These are phyloP conservation scores for Globisporangium splendens DNA, from an alignment of 352 stramenopile species.

Conservation along the genomic window DNA sequence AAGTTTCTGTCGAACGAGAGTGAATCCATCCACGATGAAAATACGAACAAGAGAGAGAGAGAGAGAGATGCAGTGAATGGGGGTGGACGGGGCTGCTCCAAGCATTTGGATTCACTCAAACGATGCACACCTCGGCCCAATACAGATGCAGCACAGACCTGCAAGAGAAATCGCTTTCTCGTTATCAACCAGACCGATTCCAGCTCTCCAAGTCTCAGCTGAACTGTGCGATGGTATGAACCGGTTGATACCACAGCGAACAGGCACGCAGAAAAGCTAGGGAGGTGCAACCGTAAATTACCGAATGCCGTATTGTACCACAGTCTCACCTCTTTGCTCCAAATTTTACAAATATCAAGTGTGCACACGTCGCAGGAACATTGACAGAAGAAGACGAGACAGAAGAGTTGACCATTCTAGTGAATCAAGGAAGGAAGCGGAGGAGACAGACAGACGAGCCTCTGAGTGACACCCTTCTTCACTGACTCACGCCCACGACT, in stretches of 20 bases:
- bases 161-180: too few relatives aligned
- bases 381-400: background rate
- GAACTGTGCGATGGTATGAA: too few relatives aligned
- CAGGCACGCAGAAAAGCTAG: too few relatives aligned
- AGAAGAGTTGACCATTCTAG: background rate
- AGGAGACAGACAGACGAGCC: background rate
- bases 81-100: too few relatives aligned
- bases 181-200: too few relatives aligned
- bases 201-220: too few relatives aligned
- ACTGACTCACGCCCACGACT: background rate
- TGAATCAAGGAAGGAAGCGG: background rate
- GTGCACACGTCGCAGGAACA: background rate
- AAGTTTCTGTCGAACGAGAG: background rate
- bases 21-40: too few relatives aligned
- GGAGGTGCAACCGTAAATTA: background rate
- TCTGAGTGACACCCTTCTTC: background rate
- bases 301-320: background rate
- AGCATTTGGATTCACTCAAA: too few relatives aligned
- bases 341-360: background rate
- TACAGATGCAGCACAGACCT: too few relatives aligned
- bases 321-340: background rate
- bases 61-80: background rate
- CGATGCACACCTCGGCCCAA: too few relatives aligned
- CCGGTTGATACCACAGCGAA: too few relatives aligned
- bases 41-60: background rate